Base-by-base conservation (phyloP, 805 yeast genomes). In the Candida koratica region DNA sequence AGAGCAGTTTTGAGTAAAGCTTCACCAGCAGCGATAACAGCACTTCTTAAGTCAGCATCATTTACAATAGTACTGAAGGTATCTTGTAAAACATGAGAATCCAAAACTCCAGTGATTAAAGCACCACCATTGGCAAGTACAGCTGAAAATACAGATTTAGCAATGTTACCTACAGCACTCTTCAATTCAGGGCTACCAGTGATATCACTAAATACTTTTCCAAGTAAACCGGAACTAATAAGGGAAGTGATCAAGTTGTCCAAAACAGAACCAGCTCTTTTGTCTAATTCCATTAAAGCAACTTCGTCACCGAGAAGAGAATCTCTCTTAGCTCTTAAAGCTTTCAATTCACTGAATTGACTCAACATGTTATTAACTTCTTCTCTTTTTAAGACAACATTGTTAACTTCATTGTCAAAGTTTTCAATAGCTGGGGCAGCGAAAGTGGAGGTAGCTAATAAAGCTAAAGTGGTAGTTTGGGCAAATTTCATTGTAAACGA, bases 101-200 rank as follows among this genome's bases (percentile, higher is more conserved):
- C 51, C 61, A 57, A 65, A 42, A 67, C 43, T 34, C 70, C 70
- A 36, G 53, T 49, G 41, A 66, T 46, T 50, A 67, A 64, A 26
- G 65, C 53, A 33, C 70, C 68, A 34, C 65, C 73, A 36, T 64
- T 56, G 26, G 58, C 58, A 41, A 64, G 32, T 29, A 65, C 62
- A 28, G 58, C 56, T 40, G 51, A 43, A 35, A 65, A 25, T 25
- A 67, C 57, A 26, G 55, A 30, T 51, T 63, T 54, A 41, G 55
- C 47, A 33, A 65, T 52, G 18, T 49, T 36, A 20, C 37, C 37
- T 22, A 67, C 34, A 28, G 58, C 48, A 19, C 53, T 25, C 34
- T 41, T 48, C 40, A 67, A 47, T n/a, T 48, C 53, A 12, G 51
- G 28, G 47, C 62, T 58, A 33, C 52, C 47, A 37, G 70, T 60